phyloP scores from a whole-genome alignment of 2,329 filamentous ascomycete genomes.

The Hypoxylon sp. region DNA sequence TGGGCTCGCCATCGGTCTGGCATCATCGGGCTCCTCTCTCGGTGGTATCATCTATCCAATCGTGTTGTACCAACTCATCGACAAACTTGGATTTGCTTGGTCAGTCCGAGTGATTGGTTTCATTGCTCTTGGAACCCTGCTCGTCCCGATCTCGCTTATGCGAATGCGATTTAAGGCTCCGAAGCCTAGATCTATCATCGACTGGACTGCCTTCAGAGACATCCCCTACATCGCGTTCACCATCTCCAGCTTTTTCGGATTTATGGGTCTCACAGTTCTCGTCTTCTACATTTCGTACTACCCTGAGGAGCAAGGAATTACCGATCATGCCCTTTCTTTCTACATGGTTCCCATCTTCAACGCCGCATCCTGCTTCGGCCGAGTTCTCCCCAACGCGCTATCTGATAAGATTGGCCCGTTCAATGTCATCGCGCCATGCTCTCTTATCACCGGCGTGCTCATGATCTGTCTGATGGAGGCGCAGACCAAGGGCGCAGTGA shows the following conservation, averaged over 20 bases:
- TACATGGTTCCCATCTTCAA: slow-evolving; percentile 53
- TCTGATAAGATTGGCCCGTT: slow-evolving; percentile 50
- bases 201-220: slow-evolving; percentile 53
- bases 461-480: slow-evolving; percentile 50
- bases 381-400: slow-evolving; percentile 49
- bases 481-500: slow-evolving; percentile 44
- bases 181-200: slow-evolving; percentile 50
- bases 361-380: slow-evolving; percentile 50
- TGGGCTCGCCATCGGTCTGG: slow-evolving; percentile 37
- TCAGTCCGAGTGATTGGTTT: slow-evolving; percentile 32
- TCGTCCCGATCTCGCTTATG: slow-evolving; percentile 46
- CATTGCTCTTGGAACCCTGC: slow-evolving; percentile 33
- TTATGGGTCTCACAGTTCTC: slow-evolving; percentile 54
- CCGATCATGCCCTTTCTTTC: slow-evolving; percentile 42
- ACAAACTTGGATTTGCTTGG: slow-evolving; percentile 33
- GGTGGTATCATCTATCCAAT: slow-evolving; percentile 44
- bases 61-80: slow-evolving; percentile 29
- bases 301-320: slow-evolving; percentile 27
- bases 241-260: slow-evolving; percentile 44
- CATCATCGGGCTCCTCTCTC: slow-evolving; percentile 35
- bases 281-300: slow-evolving; percentile 55
- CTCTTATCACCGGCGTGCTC: slow-evolving; percentile 46
- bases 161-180: slow-evolving; percentile 50
- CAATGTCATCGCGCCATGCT: slow-evolving; percentile 49
- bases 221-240: slow-evolving; percentile 49